phyloP scores from a whole-genome alignment of 306 rosid species.

The Quillaja saponaria region DNA sequence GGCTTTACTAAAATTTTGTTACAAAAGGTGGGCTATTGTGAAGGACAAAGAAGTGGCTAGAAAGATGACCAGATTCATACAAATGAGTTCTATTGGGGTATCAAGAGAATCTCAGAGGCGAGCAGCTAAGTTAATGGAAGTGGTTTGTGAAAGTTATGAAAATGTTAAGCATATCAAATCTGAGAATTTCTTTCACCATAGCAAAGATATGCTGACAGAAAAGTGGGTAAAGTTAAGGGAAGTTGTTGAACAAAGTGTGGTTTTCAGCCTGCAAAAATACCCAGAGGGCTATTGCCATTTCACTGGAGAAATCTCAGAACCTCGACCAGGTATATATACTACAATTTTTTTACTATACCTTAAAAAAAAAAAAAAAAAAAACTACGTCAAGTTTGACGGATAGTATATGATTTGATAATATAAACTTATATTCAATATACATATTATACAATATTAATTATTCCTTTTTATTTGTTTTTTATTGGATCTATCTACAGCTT shows the following conservation, averaged over 20 bases:
- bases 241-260: slow-evolving; percentile 31
- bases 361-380: too few relatives aligned
- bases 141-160: slow-evolving; percentile 57
- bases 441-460: too few relatives aligned
- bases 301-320: slow-evolving; percentile 40
- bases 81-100: slow-evolving; percentile 67
- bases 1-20: not conserved
- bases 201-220: slow-evolving; percentile 40
- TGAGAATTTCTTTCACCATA: slow-evolving; percentile 51
- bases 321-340: slow-evolving; percentile 50
- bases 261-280: slow-evolving; percentile 43
- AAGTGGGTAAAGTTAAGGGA: slow-evolving; percentile 67
- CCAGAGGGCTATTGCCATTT: slow-evolving; percentile 52
- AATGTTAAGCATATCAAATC: slow-evolving; percentile 32
- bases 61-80: slow-evolving; percentile 60
- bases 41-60: slow-evolving; percentile 68
- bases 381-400: not conserved
- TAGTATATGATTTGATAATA: too few relatives aligned
- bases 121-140: slow-evolving; percentile 62
- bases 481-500: slow-evolving; percentile 41
- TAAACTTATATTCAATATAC: too few relatives aligned
- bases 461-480: not conserved
- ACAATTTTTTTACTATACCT: not conserved
- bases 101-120: slow-evolving; percentile 77
- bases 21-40: slow-evolving; percentile 75